Base-by-base conservation (phyloP, 2,329 filamentous ascomycete species). In the Trichoderma sp. region DNA sequence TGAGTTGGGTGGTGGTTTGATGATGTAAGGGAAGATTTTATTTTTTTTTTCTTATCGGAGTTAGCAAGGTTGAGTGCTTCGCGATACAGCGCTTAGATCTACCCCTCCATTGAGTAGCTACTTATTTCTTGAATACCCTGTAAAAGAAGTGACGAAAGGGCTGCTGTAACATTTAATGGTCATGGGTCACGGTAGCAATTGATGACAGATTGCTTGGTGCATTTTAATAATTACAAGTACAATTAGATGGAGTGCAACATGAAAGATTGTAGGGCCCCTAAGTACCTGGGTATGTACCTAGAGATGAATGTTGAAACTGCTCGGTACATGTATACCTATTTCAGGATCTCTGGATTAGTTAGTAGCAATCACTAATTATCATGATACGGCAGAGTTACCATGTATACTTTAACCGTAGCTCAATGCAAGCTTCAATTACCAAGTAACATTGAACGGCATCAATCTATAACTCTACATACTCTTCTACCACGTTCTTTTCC, bases 11-110 rank as follows among this genome's bases (percentile, higher is more conserved):
- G 53, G 37, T 47, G 53, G 62, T 37, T 57, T 66, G 63, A 66
- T 58, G 63, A 66, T 66, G 63, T 27, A 58, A 66, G 8, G 37
- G 24, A 43, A 35, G 53, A 35, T 66, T 47, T 11, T 35, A 35
- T 43, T 43, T 43, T 43, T 43, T 65, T 49, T 58, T 65, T 27
- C 19, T 64, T 66, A 66, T 66, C 63, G 53, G 63, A 40, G 27
- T 40, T 24, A 31, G 27, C 53, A 56, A 56, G 29, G 53, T 55
- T 55, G 6, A 31, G 19, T 37, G 19, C 55, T 4, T 21, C 21
- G 3, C 14, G 56, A 55, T 58, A 43, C 40, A 58, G 27, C n/a
- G 31, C 33, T 14, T 33, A 27, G n/a, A 58, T 58, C 56, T 63
- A 55, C 60, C 60, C 47, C 47, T 63, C 60, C 49, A 63, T 40